Base-by-base conservation (phyloP, 768 basidiomycete genomes). In the Filobasidium floriforme region DNA sequence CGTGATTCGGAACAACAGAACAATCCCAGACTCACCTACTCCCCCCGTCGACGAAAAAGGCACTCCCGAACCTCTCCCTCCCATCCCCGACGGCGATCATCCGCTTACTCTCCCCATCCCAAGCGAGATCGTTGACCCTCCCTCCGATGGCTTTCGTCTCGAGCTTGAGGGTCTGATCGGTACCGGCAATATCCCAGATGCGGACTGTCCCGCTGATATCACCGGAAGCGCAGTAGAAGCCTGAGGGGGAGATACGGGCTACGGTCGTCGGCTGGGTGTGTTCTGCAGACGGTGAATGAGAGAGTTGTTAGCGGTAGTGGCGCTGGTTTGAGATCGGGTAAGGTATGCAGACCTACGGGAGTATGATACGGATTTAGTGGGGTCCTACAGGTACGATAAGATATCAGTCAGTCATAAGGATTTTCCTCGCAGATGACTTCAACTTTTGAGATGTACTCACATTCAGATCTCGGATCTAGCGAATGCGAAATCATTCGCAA, bases 61-160 rank as follows among this genome's bases (percentile, higher is more conserved):
- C 66, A 1, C 51, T 52, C 40, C 66, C 61, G 24, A 62, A 68
- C 90, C 88, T 90, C 73, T 92, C 93, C 66, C 86, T 83, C 41
- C 92, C 92, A 70, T 94, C 90, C 62, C 94, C 94, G 14, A 90
- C 93, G 7, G 88, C 90, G 59, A 97, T 89, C 65, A 98, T 88
- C n/a, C 94, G 84, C 77, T 96, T 94, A 74, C 89, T 90, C 78
- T 97, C 94, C 1, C 89, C 89, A 73, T 97, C 94, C 94, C 94
- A 98, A 12, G 88, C 88, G 24, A 98, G 84, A 79, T 97, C 94
- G 71, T 92, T 92, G 70, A 92, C 91, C 65, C 74, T 75, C 1
- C 79, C 79, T 2, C 70, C 71, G 2, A 80, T 57, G 7, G 77
- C 74, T 63, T 76, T 67, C 19, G 69, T 71, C 43, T 75, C 77